Percentiles rank a stretch among this genome's conserved stretches.
Evolutionary conservation across 169 alveolate species (phyloP).

Genomic region (Plasmodium malariae): DNA sequence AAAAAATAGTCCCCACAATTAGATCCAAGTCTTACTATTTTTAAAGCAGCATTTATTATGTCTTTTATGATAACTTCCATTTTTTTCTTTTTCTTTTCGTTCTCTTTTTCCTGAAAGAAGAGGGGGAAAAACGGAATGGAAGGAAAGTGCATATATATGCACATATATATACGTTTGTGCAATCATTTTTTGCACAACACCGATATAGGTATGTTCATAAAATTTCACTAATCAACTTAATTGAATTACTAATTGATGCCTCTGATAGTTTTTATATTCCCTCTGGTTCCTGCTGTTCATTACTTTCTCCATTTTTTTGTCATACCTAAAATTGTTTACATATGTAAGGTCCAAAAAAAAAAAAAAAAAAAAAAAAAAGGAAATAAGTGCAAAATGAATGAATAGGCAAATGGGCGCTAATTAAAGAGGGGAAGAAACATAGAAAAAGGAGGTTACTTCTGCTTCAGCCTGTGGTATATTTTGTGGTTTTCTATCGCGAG

Average conservation of each 20-base stretch:
- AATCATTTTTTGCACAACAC: neutral
- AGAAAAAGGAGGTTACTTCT: constrained; percentile 8
- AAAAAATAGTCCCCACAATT: constrained; percentile 44
- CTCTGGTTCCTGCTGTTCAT: constrained; percentile 11
- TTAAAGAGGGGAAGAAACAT: neutral
- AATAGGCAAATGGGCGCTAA: neutral
- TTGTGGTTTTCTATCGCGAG: constrained; percentile 27
- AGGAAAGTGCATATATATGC: too few species aligned
- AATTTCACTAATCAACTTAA: neutral
- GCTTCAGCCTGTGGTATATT: constrained; percentile 23
- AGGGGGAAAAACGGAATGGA: neutral
- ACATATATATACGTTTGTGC: neutral
- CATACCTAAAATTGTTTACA: constrained; percentile 20
- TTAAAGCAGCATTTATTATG: constrained; percentile 33
- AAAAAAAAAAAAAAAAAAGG: neutral
- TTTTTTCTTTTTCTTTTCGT: constrained; percentile 11
- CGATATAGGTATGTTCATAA: neutral
- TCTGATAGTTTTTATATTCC: constrained; percentile 30
- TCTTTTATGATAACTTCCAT: constrained; percentile 16
- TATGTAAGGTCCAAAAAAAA: neutral
- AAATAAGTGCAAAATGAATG: neutral
- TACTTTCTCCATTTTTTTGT: constrained; percentile 29
- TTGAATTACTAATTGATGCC: constrained; percentile 25
- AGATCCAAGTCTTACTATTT: constrained; percentile 5
- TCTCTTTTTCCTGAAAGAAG: constrained; percentile 39